Evolutionary conservation across 164 flowering plant species (phyloP).

Genomic region (Magnolia officinalis): DNA sequence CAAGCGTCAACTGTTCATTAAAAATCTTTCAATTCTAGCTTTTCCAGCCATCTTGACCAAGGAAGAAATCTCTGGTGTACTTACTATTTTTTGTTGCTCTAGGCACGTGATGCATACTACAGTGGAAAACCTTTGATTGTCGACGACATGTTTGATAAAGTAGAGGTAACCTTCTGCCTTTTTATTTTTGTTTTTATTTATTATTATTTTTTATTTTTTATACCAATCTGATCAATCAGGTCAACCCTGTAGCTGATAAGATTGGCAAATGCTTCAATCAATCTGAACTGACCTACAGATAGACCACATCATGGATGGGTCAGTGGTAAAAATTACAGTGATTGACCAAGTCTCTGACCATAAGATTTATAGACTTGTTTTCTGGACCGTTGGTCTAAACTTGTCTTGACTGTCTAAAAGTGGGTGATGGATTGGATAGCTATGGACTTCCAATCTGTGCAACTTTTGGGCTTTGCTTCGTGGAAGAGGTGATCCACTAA

Average conservation of each 20-base stretch:
- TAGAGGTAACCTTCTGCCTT: conserved; percentile 52
- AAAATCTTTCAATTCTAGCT: background rate
- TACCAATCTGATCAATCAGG: too few species aligned
- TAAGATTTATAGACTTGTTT: background rate
- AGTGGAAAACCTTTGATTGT: conserved; percentile 83
- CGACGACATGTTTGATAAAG: conserved; percentile 96
- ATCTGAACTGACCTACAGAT: too few species aligned
- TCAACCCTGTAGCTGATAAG: background rate
- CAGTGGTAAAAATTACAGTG: too few species aligned
- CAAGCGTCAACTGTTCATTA: background rate
- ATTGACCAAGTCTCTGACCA: too few species aligned
- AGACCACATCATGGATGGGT: too few species aligned
- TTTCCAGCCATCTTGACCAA: background rate
- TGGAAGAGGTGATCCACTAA: background rate
- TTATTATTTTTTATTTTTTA: too few species aligned
- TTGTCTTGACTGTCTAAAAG: background rate
- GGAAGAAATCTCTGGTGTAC: background rate
- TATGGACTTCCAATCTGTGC: background rate
- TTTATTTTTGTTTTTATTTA: too few species aligned
- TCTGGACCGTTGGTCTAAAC: background rate
- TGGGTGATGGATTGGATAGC: background rate
- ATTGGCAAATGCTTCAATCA: too few species aligned
- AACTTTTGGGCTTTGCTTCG: background rate
- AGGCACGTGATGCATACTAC: conserved; percentile 93
- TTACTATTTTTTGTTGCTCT: conserved; percentile 1